Percentiles rank a stretch among this genome's conserved stretches.
Evolutionary conservation across 345 rosid species (phyloP).

Genomic region (Eutrema heterophyllum): DNA sequence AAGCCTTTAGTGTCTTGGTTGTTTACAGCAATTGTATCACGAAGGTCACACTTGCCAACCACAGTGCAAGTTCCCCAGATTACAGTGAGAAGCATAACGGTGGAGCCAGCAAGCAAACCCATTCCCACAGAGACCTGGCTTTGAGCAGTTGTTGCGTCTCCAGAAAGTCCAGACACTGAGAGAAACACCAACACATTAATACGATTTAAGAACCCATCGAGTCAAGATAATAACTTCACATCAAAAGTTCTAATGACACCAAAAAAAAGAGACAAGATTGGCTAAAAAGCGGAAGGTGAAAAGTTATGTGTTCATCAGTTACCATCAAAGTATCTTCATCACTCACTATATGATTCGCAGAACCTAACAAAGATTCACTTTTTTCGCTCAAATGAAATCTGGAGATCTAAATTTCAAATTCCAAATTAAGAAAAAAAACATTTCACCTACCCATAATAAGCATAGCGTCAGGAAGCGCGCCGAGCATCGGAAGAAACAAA

Average conservation of each 20-base stretch:
- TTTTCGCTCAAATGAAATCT: not conserved
- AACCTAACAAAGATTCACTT: constrained; percentile 12
- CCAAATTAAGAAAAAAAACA: not conserved
- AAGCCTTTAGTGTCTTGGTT: constrained; percentile 48
- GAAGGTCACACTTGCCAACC: constrained; percentile 73
- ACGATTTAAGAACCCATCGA: not conserved
- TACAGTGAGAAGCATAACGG: constrained; percentile 79
- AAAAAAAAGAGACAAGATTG: not conserved
- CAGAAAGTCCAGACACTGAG: constrained; percentile 86
- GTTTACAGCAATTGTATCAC: constrained; percentile 45
- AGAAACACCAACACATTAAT: not conserved
- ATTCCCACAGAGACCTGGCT: constrained; percentile 87
- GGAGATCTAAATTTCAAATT: not conserved
- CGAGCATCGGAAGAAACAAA: constrained; percentile 83
- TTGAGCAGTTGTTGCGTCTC: constrained; percentile 62
- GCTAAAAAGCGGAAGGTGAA: not conserved
- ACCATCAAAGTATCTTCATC: not conserved
- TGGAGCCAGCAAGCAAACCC: constrained; percentile 88
- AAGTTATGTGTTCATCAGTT: not conserved
- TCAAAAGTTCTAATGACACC: not conserved
- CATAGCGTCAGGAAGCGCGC: constrained; percentile 98
- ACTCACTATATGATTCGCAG: not conserved
- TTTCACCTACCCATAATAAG: constrained; percentile 69
- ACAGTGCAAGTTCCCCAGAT: constrained; percentile 82
- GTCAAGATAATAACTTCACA: not conserved